phyloP scores from a whole-genome alignment of 2,329 filamentous ascomycete genomes.

The Colletotrichum sp. region DNA sequence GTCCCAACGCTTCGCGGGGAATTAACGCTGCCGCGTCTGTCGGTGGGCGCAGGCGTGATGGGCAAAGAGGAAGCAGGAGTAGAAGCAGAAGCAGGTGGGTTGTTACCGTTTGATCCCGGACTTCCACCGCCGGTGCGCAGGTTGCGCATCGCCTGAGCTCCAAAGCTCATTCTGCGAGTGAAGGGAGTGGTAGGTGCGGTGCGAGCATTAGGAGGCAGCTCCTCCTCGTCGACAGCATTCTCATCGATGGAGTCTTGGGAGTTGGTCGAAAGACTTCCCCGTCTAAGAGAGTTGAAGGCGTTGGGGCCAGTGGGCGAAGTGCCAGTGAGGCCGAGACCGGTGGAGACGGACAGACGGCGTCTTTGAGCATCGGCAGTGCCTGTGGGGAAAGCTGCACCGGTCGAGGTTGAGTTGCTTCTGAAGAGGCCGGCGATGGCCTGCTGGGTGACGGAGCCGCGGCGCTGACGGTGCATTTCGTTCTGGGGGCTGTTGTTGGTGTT shows the following conservation, averaged over 20 bases:
- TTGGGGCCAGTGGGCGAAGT: conserved; percentile 65
- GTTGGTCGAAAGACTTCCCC: conserved; percentile 73
- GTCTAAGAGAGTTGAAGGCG: conserved; percentile 58
- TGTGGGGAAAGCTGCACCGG: conserved; percentile 48
- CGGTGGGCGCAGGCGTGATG: conserved; percentile 35
- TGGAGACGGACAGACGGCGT: conserved; percentile 76
- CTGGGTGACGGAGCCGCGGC: conserved; percentile 62
- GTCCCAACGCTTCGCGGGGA: background rate
- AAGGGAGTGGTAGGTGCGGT: conserved; percentile 76
- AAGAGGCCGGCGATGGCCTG: conserved; percentile 65
- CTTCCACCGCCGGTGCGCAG: conserved; percentile 66
- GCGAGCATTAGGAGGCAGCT: conserved; percentile 54
- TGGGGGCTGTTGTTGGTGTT: conserved; percentile 5
- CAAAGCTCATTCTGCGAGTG: conserved; percentile 87
- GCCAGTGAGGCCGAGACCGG: conserved; percentile 76
- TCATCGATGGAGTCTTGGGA: conserved; percentile 69
- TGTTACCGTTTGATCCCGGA: conserved; percentile 68
- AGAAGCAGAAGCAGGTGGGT: conserved; percentile 41
- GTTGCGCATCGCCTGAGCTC: conserved; percentile 77
- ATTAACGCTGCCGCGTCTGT: conserved; percentile 24
- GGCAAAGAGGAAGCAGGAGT: conserved; percentile 38
- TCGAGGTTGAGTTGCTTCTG: conserved; percentile 58
- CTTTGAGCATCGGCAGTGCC: conserved; percentile 58
- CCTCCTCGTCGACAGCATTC: conserved; percentile 74
- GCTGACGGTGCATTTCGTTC: conserved; percentile 36